Evolutionary conservation across 176 grass and related monocot genomes (phyloP).

Genomic region (Elymus sibiricus): DNA sequence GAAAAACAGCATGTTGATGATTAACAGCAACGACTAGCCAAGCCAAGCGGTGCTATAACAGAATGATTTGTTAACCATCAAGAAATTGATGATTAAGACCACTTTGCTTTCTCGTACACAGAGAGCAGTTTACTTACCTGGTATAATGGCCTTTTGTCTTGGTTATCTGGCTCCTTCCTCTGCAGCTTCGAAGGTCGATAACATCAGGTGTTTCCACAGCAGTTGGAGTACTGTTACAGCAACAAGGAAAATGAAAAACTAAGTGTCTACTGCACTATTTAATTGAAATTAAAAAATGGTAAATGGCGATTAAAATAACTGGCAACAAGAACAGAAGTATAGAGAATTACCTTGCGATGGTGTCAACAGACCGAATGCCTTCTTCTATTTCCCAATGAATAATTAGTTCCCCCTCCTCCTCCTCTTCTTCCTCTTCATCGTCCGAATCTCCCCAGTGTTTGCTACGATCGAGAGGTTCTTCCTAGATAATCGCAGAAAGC

Average conservation of each 20-base stretch:
- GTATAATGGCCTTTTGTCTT: conserved; percentile 36
- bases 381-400: conserved; percentile 43
- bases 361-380: conserved; percentile 64
- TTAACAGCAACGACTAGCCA: not conserved
- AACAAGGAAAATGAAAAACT: not conserved
- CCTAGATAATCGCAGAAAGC: conserved; percentile 23
- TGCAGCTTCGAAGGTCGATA: conserved; percentile 40
- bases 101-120: too few relatives aligned
- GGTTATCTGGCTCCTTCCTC: conserved; percentile 70
- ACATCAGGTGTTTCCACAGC: conserved; percentile 50
- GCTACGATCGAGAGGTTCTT: conserved; percentile 64
- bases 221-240: conserved; percentile 57
- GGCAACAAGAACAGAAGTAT: not conserved
- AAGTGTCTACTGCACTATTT: too few relatives aligned
- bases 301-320: not conserved
- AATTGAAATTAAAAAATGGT: not conserved
- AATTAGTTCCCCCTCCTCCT: too few relatives aligned
- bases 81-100: not conserved
- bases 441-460: conserved; percentile 72
- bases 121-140: too few relatives aligned
- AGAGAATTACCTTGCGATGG: conserved; percentile 48
- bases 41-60: not conserved
- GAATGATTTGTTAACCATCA: not conserved
- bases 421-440: too few relatives aligned
- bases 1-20: not conserved